These are phyloP conservation scores for Rutstroemia sydowiana DNA, from an alignment of 2,329 filamentous ascomycete species.

Conservation along the genomic window DNA sequence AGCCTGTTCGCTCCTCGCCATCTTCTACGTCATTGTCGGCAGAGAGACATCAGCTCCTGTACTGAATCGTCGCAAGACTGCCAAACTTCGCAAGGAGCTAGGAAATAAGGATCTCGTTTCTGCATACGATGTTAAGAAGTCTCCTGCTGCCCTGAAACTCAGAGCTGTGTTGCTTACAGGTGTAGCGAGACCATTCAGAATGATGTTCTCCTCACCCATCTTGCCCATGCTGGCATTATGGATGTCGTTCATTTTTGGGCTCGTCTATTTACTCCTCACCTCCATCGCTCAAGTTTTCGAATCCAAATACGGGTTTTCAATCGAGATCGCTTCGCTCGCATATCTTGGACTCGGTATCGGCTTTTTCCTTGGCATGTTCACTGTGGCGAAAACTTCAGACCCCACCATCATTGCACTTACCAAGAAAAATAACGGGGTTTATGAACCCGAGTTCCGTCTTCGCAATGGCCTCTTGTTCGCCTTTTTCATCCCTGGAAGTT, in stretches of 20 bases:
- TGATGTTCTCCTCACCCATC: slow-evolving; percentile 33
- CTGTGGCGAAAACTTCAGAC: slow-evolving; percentile 39
- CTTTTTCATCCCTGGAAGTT: slow-evolving; percentile 33
- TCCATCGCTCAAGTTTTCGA: slow-evolving; percentile 39
- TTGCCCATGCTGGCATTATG: slow-evolving; percentile 40
- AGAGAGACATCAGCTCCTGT: slow-evolving; percentile 36
- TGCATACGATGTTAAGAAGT: slow-evolving; percentile 35
- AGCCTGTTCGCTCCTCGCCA: slow-evolving; percentile 30
- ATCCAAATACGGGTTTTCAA: slow-evolving; percentile 34
- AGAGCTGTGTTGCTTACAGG: slow-evolving; percentile 32
- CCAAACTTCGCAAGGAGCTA: background rate
- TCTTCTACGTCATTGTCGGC: slow-evolving; percentile 32
- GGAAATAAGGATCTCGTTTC: slow-evolving; percentile 31
- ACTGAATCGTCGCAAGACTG: background rate
- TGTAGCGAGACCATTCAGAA: slow-evolving; percentile 43
- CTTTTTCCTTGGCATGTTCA: slow-evolving; percentile 33
- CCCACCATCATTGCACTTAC: slow-evolving; percentile 39
- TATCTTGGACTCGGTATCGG: slow-evolving; percentile 40
- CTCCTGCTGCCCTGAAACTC: slow-evolving; percentile 20
- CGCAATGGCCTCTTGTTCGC: slow-evolving; percentile 40
- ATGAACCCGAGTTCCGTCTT: slow-evolving; percentile 27
- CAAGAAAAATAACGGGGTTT: slow-evolving; percentile 33
- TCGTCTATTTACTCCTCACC: slow-evolving; percentile 46
- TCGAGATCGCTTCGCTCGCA: slow-evolving; percentile 36
- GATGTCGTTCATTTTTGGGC: slow-evolving; percentile 44